Conservation (phyloP, 2,329 filamentous ascomycete species). For the Paecilomyces variotii region DNA sequence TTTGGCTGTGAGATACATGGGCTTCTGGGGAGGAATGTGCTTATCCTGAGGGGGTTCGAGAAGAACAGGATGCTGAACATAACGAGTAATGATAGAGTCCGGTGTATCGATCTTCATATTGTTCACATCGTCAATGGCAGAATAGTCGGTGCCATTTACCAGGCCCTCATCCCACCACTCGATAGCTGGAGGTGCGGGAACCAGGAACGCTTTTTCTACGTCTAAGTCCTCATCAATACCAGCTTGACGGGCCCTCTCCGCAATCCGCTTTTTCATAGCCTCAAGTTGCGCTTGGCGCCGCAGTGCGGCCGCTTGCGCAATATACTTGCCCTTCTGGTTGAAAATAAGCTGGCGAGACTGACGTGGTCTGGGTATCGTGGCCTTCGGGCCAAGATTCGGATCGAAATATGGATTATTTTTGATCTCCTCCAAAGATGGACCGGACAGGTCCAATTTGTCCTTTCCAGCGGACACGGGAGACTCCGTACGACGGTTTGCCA, state of each 20-base stretch:
- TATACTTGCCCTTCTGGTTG: constrained; percentile 95
- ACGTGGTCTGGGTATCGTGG: constrained; percentile 52
- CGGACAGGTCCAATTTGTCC: constrained; percentile 47
- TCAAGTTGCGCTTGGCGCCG: constrained; percentile 82
- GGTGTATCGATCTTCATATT: constrained; percentile 65
- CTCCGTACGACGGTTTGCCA: constrained; percentile 47
- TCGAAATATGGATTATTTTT: constrained; percentile 79
- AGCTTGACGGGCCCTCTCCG: constrained; percentile 77
- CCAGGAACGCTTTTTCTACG: constrained; percentile 79
- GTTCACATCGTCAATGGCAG: constrained; percentile 55
- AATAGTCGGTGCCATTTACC: constrained; percentile 66
- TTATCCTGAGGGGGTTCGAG: constrained; percentile 89
- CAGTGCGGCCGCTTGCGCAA: constrained; percentile 83
- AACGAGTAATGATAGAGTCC: constrained; percentile 83
- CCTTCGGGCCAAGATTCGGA: constrained; percentile 54
- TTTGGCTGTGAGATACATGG: constrained; percentile 84
- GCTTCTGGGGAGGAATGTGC: constrained; percentile 67
- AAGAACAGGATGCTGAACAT: constrained; percentile 86
- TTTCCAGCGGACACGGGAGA: constrained; percentile 28
- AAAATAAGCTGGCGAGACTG: constrained; percentile 73
- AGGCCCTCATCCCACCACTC: constrained; percentile 98
- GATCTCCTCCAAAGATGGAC: constrained; percentile 50
- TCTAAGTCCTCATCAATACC: constrained; percentile 88
- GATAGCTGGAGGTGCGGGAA: constrained; percentile 74
- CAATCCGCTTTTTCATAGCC: constrained; percentile 89